Percentiles rank a stretch among this genome's conserved stretches.
Evolutionary conservation across 176 grass and related monocot species (phyloP).

Genomic region (Oryza nivara): DNA sequence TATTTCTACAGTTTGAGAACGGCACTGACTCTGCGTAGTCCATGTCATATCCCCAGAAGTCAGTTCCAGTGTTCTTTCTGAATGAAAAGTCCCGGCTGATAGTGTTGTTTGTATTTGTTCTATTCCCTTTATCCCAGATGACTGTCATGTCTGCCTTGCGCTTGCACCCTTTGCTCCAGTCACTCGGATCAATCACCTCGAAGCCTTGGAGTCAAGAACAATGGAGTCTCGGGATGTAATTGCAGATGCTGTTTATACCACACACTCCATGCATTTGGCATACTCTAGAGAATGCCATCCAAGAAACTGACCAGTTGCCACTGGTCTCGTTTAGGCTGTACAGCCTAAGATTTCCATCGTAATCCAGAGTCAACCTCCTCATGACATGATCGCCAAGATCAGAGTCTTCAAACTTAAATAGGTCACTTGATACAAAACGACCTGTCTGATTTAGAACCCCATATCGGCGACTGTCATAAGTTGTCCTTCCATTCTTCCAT

Average conservation of each 20-base stretch:
- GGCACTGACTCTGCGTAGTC: not conserved
- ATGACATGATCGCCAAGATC: constrained; percentile 43
- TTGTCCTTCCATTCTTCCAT: constrained; percentile 29
- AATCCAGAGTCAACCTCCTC: constrained; percentile 69
- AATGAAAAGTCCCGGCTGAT: constrained; percentile 4
- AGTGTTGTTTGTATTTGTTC: not conserved
- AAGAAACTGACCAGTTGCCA: constrained; percentile 38
- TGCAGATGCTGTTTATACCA: constrained; percentile 49
- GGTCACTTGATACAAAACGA: constrained; percentile 46
- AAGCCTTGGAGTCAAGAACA: constrained; percentile 58
- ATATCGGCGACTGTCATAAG: constrained; percentile 42
- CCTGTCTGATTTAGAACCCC: constrained; percentile 51
- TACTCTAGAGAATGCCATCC: constrained; percentile 32
- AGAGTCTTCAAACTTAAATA: constrained; percentile 42
- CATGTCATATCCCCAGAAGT: constrained; percentile 59
- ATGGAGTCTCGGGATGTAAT: not conserved
- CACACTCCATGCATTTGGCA: constrained; percentile 57
- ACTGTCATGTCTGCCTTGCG: not conserved
- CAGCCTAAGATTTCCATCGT: constrained; percentile 57
- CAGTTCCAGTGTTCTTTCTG: not conserved
- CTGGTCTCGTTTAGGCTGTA: constrained; percentile 42
- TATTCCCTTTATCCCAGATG: not conserved
- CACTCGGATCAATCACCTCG: constrained; percentile 41
- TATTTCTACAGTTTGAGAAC: constrained; percentile 15
- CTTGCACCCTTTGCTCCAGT: constrained; percentile 43